These are phyloP conservation scores for Apiospora arundinis DNA, from an alignment of 2,329 filamentous ascomycete species.

Conservation along the genomic window DNA sequence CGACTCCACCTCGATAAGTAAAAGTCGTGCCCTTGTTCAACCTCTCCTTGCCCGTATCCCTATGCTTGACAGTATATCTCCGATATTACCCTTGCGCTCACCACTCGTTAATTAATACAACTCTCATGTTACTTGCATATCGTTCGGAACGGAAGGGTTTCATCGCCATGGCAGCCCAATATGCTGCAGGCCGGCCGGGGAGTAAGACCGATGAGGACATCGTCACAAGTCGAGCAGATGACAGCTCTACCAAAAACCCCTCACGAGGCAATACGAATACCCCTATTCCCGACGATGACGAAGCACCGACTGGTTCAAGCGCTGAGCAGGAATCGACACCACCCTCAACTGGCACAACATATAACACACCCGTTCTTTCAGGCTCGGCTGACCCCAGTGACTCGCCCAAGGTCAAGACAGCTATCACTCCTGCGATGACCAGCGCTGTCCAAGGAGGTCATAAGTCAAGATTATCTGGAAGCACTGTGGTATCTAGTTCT, in stretches of 20 bases:
- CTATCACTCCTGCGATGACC: neutral
- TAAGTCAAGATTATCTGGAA: neutral
- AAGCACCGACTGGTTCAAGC: neutral
- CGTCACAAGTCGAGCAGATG: neutral
- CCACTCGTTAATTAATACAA: neutral
- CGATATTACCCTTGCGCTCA: neutral
- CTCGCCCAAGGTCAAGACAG: no score
- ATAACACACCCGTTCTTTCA: neutral
- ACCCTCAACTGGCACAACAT: neutral
- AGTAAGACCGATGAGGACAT: neutral
- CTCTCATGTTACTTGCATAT: neutral
- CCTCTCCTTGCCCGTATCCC: neutral
- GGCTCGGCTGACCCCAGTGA: neutral
- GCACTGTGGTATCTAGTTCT: neutral
- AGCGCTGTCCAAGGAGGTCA: neutral
- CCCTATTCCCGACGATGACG: neutral
- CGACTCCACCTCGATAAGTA: neutral
- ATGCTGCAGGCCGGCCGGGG: neutral
- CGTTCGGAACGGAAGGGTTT: no score
- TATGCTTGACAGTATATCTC: neutral
- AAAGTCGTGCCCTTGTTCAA: neutral
- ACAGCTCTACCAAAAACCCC: neutral
- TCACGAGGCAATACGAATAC: neutral
- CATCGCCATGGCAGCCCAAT: neutral
- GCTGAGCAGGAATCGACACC: neutral